phyloP scores from a whole-genome alignment of 2,329 filamentous ascomycete species.

The Colletotrichum cereale region DNA sequence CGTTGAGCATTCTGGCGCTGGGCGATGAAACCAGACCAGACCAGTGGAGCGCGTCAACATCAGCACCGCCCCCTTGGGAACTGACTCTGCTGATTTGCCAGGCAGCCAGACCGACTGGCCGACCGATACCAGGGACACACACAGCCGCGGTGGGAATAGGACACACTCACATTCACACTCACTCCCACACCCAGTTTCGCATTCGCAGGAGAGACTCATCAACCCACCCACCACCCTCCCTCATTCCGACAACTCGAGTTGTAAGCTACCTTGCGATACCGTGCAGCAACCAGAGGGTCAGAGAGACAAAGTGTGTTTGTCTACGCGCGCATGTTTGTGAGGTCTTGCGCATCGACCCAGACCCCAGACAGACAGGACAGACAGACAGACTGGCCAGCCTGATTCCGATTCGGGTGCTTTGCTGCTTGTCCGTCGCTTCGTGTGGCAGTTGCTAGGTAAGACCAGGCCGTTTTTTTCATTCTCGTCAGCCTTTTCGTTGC shows the following conservation, averaged over 20 bases:
- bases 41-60: conserved; percentile 25
- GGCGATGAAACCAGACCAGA: conserved; percentile 39
- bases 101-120: neutral
- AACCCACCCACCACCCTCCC: conserved; percentile 6
- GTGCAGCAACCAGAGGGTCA: conserved; percentile 11
- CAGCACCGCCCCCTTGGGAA: conserved; percentile 19
- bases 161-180: neutral
- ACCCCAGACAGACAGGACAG: too few relatives aligned
- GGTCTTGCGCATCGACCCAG: neutral
- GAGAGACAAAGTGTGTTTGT: neutral
- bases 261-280: conserved; percentile 5
- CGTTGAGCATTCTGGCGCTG: conserved; percentile 5
- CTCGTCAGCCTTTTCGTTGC: conserved; percentile 7
- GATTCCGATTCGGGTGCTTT: conserved; percentile 12
- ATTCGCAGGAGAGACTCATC: conserved; percentile 12
- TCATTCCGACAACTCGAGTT: conserved; percentile 17
- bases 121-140: neutral
- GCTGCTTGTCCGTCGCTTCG: conserved; percentile 1
- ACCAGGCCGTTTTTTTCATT: conserved; percentile 21
- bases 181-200: neutral
- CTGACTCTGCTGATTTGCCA: conserved; percentile 20
- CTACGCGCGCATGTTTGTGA: neutral
- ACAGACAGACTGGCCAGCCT: conserved; percentile 3
- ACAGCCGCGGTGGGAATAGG: neutral
- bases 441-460: conserved; percentile 34